These are phyloP conservation scores for Nematodospora valgi DNA, from an alignment of 805 yeast genomes.

Conservation along the genomic window DNA sequence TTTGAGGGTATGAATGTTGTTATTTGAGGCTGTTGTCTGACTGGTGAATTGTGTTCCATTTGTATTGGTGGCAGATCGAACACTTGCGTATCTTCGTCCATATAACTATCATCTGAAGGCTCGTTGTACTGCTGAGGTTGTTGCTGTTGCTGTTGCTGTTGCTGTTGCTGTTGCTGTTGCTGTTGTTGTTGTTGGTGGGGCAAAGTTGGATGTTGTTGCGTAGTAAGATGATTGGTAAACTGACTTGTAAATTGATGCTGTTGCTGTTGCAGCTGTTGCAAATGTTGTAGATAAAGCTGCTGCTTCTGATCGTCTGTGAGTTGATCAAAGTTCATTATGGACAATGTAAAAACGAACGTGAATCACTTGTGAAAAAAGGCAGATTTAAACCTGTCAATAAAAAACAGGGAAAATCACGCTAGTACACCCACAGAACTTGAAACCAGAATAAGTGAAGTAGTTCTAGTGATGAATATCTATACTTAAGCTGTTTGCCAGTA, in stretches of 20 bases:
- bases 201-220: slow-evolving; percentile 15
- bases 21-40: slow-evolving; percentile 11
- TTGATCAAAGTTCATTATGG: slow-evolving; percentile 25
- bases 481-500: no score
- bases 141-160: slow-evolving; percentile 7
- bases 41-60: slow-evolving; percentile 8
- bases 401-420: no score
- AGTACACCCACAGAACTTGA: no score
- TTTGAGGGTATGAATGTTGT: slow-evolving; percentile 1
- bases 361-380: no score
- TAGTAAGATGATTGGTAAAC: slow-evolving; percentile 9
- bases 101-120: slow-evolving; percentile 25
- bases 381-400: no score
- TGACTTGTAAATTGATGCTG: slow-evolving; percentile 13
- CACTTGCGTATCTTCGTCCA: slow-evolving; percentile 39
- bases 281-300: slow-evolving; percentile 24
- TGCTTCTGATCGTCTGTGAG: slow-evolving; percentile 29
- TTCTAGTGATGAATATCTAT: no score
- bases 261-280: slow-evolving; percentile 17
- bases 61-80: slow-evolving; percentile 12
- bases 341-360: no score
- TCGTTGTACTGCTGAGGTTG: slow-evolving; percentile 6
- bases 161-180: slow-evolving; percentile 14
- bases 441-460: no score
- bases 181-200: slow-evolving; percentile 14